Base-by-base conservation (phyloP, 768 basidiomycete genomes). In the Pulveroboletus sp. region DNA sequence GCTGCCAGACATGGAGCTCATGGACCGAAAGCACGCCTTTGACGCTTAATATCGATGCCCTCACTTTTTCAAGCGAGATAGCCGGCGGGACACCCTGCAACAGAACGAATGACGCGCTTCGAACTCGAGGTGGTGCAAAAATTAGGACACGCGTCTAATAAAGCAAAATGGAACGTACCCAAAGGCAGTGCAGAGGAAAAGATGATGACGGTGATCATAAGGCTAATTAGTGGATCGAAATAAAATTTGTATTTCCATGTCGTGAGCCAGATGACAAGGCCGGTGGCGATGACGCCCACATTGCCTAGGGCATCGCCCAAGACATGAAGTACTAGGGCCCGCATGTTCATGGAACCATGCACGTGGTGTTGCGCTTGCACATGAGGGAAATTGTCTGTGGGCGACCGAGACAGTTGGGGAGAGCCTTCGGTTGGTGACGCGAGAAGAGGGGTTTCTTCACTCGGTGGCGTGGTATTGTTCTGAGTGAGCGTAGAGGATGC, bases 241-340 rank as follows among this genome's bases (percentile, higher is more conserved):
- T 93, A 96, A 62, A 83, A 89, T 64, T 88, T 92, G 78, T 80
- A 93, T 57, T 72, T 69, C 83, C 89, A 94, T 24, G 81, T 72
- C 1, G 87, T 85, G 50, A 89, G 78, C 93, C 92, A 94, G 63
- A 99, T 96, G 63, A 98, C 74, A 10, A 98, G 80, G 49, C 96
- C 96, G 5, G 94, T 91, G 32, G 86, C 83, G 52, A 99, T 96
- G 54, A 99, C 96, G 46, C 96, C 96, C 54, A 98, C 89, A 68
- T 99, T 98, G 43, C 96, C 96, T 24, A 99, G 79, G 48, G 95
- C 95, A 72, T 99, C 95, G 31, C 95, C 95, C 39, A 99, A 68
- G 35, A 98, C 96, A 67, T 99, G 96, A 27, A 99, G 71, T 30
- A 98, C 75, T 1, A 99, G 76, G 28, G 93, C 96, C n/a, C 76